These are phyloP conservation scores for Diaporthe caulivora DNA, from an alignment of 2,329 filamentous ascomycete species.

Conservation along the genomic window DNA sequence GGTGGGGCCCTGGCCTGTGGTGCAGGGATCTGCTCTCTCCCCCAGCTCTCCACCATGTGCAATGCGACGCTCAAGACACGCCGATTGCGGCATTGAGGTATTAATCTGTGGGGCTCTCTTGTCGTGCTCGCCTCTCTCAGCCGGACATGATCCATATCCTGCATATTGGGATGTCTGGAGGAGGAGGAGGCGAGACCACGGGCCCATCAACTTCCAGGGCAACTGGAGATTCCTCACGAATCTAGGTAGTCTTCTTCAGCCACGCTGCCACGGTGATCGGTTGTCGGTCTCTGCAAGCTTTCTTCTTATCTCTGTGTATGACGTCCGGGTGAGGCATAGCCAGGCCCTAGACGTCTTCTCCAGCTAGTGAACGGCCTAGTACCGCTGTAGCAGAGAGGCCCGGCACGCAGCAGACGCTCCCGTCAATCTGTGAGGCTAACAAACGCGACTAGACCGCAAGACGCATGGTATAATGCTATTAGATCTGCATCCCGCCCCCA, in stretches of 20 bases:
- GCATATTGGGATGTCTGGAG: not conserved
- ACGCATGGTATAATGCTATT: not conserved
- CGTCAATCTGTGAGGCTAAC: not conserved
- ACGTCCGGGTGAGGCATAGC: not conserved
- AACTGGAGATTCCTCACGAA: too few relatives aligned
- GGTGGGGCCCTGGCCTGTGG: not conserved
- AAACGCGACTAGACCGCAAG: not conserved
- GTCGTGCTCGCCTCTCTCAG: not conserved
- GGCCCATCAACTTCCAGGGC: not conserved
- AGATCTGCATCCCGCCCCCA: constrained; percentile 9
- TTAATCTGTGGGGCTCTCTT: not conserved
- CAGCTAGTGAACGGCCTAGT: constrained; percentile 3
- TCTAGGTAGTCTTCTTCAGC: not conserved
- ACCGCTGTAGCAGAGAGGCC: not conserved
- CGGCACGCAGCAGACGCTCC: constrained; percentile 7
- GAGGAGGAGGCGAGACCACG: not conserved
- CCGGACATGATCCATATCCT: not conserved
- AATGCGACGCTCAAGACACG: constrained; percentile 23
- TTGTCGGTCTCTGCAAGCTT: not conserved
- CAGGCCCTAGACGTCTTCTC: not conserved
- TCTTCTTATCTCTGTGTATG: constrained; percentile 1
- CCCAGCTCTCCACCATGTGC: constrained; percentile 29
- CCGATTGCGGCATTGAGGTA: constrained; percentile 35
- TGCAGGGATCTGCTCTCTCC: constrained; percentile 32
- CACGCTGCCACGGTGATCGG: too few relatives aligned